A percentile compares a stretch with the other conserved stretches of the same genome.
Conservation (phyloP, 1,139 yeast genomes). For the Yamadazyma sp. region DNA sequence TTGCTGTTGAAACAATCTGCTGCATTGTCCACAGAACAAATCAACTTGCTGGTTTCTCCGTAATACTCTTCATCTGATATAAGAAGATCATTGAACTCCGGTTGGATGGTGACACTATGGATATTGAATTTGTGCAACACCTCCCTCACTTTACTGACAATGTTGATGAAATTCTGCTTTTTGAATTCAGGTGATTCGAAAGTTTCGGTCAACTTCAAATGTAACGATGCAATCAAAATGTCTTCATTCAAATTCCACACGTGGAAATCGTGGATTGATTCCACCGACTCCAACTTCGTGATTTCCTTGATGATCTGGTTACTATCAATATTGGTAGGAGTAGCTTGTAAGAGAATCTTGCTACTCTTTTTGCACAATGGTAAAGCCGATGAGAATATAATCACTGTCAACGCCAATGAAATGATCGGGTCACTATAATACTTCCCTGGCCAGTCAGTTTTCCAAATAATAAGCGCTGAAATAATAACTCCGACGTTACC, state of each 20-base stretch:
- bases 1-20: constrained; percentile 37
- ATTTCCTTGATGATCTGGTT: constrained; percentile 72
- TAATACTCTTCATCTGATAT: constrained; percentile 15
- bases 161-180: constrained; percentile 54
- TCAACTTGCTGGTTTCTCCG: constrained; percentile 33
- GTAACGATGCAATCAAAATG: constrained; percentile 83
- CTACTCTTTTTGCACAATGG: constrained; percentile 89
- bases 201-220: constrained; percentile 63
- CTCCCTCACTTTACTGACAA: constrained; percentile 75
- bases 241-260: constrained; percentile 95
- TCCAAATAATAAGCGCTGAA: constrained; percentile 92
- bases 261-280: constrained; percentile 91
- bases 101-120: constrained; percentile 94
- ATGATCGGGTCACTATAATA: constrained; percentile 83
- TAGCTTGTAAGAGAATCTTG: constrained; percentile 86
- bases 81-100: constrained; percentile 54
- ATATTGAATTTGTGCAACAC: constrained; percentile 83
- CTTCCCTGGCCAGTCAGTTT: constrained; percentile 86
- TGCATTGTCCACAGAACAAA: constrained; percentile 35
- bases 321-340: constrained; percentile 80
- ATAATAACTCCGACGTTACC: constrained; percentile 93
- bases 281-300: constrained; percentile 64
- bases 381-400: constrained; percentile 86
- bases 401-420: constrained; percentile 80
- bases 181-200: constrained; percentile 30